Percentiles rank a stretch among this genome's conserved stretches.
phyloP scores from a whole-genome alignment of 192 early-diverging fungal species.

The Backusella tuberculispora region DNA sequence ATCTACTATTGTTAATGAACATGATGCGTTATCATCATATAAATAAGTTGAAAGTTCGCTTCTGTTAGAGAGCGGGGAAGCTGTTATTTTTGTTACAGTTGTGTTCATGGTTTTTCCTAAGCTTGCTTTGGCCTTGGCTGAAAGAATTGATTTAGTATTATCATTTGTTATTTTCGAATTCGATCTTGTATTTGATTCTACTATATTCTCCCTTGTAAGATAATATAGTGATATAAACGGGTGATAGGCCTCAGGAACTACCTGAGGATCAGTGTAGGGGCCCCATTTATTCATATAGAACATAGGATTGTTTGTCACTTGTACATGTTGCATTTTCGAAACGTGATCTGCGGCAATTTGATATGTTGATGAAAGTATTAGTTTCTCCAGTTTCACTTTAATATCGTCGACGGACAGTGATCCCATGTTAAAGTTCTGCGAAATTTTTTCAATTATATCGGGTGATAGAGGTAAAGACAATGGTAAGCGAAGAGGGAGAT shows the following conservation, averaged over 20 bases:
- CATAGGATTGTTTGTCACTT: not conserved
- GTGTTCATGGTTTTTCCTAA: too few species aligned
- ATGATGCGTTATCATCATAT: too few species aligned
- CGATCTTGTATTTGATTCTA: too few species aligned
- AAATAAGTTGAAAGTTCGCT: too few species aligned
- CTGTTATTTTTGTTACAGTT: too few species aligned
- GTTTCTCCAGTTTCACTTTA: slow-evolving; percentile 47
- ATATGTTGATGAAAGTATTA: slow-evolving; percentile 58
- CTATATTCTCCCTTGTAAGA: slow-evolving; percentile 65
- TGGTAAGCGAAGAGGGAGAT: slow-evolving; percentile 62
- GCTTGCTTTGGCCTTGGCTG: too few species aligned
- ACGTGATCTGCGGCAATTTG: slow-evolving; percentile 23
- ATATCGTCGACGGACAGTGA: slow-evolving; percentile 57
- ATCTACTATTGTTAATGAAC: too few species aligned
- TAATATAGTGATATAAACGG: slow-evolving; percentile 87
- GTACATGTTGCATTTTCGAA: not conserved
- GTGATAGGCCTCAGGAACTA: slow-evolving; percentile 45
- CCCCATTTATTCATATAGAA: not conserved
- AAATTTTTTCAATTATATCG: slow-evolving; percentile 64
- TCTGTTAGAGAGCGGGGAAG: too few species aligned
- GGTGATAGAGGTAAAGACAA: slow-evolving; percentile 59
- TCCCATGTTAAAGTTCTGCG: slow-evolving; percentile 73
- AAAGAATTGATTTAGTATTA: too few species aligned
- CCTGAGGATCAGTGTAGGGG: slow-evolving; percentile 37
- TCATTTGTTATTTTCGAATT: too few species aligned